These are phyloP conservation scores for Fusarium euwallaceae DNA, from an alignment of 2,329 filamentous ascomycete species.

Conservation along the genomic window DNA sequence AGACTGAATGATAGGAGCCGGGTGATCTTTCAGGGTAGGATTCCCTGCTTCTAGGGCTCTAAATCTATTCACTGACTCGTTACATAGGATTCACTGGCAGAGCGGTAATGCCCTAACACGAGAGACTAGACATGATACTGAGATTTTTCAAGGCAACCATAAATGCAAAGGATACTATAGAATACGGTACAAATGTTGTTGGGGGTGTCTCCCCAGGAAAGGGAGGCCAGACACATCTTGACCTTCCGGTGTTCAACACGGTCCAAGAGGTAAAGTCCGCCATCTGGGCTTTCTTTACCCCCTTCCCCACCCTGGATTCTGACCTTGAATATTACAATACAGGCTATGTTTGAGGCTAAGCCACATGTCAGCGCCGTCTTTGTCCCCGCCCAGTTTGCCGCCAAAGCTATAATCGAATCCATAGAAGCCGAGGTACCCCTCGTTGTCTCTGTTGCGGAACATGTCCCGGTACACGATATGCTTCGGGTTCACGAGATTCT, in stretches of 20 bases:
- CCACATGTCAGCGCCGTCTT: slow-evolving; percentile 82
- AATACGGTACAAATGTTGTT: slow-evolving; percentile 54
- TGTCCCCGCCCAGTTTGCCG: slow-evolving; percentile 76
- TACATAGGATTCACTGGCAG: slow-evolving; percentile 54
- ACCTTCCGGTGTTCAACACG: slow-evolving; percentile 53
- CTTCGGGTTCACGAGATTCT: slow-evolving; percentile 78
- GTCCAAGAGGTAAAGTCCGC: slow-evolving; percentile 47
- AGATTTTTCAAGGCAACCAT: slow-evolving; percentile 49
- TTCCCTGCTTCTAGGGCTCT: no score
- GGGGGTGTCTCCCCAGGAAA: slow-evolving; percentile 56
- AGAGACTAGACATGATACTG: no score
- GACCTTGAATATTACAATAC: no score
- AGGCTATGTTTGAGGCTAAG: slow-evolving; percentile 51
- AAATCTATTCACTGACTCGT: not conserved
- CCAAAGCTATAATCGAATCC: slow-evolving; percentile 77
- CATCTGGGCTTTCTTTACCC: no score
- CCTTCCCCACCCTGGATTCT: no score
- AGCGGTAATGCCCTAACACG: slow-evolving; percentile 45
- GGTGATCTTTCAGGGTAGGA: slow-evolving; percentile 54
- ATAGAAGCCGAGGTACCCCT: slow-evolving; percentile 84
- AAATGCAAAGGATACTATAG: slow-evolving; percentile 55
- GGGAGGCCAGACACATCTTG: slow-evolving; percentile 50
- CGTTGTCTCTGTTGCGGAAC: slow-evolving; percentile 83
- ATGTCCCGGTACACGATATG: slow-evolving; percentile 84
- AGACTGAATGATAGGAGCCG: slow-evolving; percentile 44